phyloP scores from a whole-genome alignment of 2,329 filamentous ascomycete genomes.

The Graphiopsis chlorocephala region DNA sequence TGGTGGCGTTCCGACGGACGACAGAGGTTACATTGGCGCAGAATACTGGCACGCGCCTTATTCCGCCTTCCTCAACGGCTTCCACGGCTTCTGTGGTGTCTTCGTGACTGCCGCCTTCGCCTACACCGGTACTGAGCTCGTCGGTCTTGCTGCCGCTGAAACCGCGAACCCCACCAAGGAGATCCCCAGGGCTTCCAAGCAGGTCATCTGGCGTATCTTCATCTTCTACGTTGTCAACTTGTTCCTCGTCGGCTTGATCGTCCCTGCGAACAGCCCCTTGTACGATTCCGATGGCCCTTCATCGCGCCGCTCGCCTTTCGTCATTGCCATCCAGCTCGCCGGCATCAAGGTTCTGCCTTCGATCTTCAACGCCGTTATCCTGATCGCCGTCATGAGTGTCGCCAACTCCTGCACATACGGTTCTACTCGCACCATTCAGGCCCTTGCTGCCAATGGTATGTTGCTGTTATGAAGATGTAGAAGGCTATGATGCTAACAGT shows the following conservation, averaged over 20 bases:
- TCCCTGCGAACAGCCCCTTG: slow-evolving; percentile 31
- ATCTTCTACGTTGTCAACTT: slow-evolving; percentile 34
- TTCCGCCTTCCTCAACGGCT: slow-evolving; percentile 52
- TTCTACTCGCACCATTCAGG: slow-evolving; percentile 83
- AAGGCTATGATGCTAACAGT: not conserved
- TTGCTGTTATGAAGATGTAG: not conserved
- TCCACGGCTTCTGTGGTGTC: slow-evolving; percentile 62
- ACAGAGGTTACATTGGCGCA: slow-evolving; percentile 21
- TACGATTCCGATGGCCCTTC: slow-evolving; percentile 28
- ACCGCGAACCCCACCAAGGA: slow-evolving; percentile 49
- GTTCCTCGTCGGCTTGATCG: slow-evolving; percentile 30
- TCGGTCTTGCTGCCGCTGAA: slow-evolving; percentile 51
- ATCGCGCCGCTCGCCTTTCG: slow-evolving; percentile 56
- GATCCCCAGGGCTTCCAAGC: slow-evolving; percentile 31
- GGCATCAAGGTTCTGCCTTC: slow-evolving; percentile 58
- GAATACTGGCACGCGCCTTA: slow-evolving; percentile 18
- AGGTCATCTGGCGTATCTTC: slow-evolving; percentile 33
- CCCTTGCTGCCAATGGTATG: slow-evolving; percentile 55
- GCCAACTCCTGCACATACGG: slow-evolving; percentile 50
- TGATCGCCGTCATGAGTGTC: slow-evolving; percentile 56
- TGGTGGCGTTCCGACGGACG: slow-evolving; percentile 52
- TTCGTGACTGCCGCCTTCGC: slow-evolving; percentile 64
- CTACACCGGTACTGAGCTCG: slow-evolving; percentile 60
- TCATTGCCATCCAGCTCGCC: slow-evolving; percentile 59
- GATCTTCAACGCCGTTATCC: slow-evolving; percentile 64